phyloP scores from a whole-genome alignment of 805 yeast genomes.

The Candida gorgasii region DNA sequence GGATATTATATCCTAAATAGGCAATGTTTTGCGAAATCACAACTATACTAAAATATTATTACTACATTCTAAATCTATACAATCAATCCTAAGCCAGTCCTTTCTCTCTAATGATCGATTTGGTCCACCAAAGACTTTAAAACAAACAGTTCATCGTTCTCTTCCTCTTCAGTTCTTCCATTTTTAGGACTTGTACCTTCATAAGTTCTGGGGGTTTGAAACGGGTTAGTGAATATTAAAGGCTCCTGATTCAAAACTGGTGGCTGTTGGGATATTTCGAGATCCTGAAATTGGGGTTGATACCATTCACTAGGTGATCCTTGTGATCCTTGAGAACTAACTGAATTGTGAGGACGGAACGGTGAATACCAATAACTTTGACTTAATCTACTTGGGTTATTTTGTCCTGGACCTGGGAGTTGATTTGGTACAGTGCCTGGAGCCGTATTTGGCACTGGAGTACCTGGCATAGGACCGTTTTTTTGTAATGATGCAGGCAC shows the following conservation, averaged over 20 bases:
- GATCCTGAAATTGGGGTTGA: constrained; percentile 4
- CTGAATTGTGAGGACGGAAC: constrained; percentile 1
- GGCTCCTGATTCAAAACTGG: neutral
- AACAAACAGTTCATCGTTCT: constrained; percentile 26
- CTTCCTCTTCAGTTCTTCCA: neutral
- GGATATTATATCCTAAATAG: too few species aligned
- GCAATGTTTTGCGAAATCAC: too few species aligned
- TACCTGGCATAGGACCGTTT: neutral
- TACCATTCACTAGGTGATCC: constrained; percentile 7
- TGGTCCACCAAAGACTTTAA: constrained; percentile 44
- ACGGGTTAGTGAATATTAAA: constrained; percentile 1
- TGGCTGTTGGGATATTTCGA: neutral
- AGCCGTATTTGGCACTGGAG: neutral
- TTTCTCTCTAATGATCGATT: constrained; percentile 36
- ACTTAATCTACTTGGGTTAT: neutral
- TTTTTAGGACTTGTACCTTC: neutral
- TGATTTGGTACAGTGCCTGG: neutral
- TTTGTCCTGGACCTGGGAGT: neutral
- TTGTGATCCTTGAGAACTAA: constrained; percentile 5
- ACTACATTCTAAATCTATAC: neutral
- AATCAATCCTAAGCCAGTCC: too few species aligned
- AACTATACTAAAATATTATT: too few species aligned
- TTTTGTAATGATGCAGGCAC: neutral
- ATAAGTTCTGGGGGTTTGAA: constrained; percentile 5
- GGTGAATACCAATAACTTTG: constrained; percentile 6